phyloP scores from a whole-genome alignment of 2,329 filamentous ascomycete species.

The Trichoderma koningii region DNA sequence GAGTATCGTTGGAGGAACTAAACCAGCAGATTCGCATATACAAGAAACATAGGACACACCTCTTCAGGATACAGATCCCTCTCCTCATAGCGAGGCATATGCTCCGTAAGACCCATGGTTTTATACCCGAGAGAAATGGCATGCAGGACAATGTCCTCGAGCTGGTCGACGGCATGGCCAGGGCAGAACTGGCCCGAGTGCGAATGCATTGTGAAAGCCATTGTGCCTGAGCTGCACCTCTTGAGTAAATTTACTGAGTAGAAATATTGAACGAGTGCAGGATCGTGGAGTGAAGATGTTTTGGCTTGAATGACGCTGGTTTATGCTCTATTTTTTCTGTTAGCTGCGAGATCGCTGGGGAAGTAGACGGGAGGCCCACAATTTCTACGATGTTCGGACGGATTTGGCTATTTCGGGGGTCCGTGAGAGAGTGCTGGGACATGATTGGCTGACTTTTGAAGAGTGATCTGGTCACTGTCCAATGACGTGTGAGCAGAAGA shows the following conservation, averaged over 20 bases:
- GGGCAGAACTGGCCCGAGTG: conserved; percentile 98
- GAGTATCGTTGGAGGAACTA: not conserved
- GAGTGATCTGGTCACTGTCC: no score
- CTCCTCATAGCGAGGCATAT: conserved; percentile 78
- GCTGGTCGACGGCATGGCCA: conserved; percentile 78
- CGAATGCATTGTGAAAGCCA: conserved; percentile 98
- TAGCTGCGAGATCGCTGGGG: not conserved
- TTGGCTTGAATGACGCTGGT: not conserved
- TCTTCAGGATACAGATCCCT: conserved; percentile 93
- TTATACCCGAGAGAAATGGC: conserved; percentile 79
- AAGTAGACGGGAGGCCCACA: not conserved
- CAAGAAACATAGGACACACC: conserved; percentile 44
- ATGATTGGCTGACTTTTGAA: not conserved
- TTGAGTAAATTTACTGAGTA: not conserved
- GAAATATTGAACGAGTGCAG: not conserved
- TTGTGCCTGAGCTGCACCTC: conserved; percentile 41
- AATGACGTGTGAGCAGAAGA: no score
- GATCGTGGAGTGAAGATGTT: not conserved
- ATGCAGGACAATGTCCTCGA: conserved; percentile 80
- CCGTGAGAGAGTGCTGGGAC: conserved; percentile 11
- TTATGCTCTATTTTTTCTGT: conserved; percentile 10
- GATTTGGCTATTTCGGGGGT: conserved; percentile 11
- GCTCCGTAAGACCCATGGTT: conserved; percentile 86
- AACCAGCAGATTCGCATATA: not conserved
- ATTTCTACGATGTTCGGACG: not conserved